Evolutionary conservation across 2,329 filamentous ascomycete genomes (phyloP), one percentile per base, ranked within the genome.

Genomic region (Aspergillus pseudoterreus): DNA sequence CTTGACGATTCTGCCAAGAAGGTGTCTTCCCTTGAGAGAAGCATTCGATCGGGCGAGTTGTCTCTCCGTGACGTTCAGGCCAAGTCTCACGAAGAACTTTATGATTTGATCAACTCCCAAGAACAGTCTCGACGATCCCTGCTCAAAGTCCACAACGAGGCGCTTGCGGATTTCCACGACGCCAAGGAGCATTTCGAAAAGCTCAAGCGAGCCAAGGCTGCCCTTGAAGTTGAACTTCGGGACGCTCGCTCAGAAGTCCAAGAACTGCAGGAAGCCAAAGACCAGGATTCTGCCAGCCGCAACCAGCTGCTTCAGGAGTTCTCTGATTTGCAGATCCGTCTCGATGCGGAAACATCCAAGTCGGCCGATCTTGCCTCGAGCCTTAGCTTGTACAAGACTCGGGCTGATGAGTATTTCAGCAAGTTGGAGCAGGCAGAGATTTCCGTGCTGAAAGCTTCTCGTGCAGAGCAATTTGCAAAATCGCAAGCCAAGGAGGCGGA

Each of bases 361-460:
- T 79, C 92, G 24, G 82, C 86, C 24, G 92, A 99, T 69, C 85
- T 96, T 42, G 85, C 84, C 6, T 87, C 90, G 3, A 95, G 88
- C 68, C 80, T 97, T 39, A 86, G 84, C 54, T 75, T 96, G 55
- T 99, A 97, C 79, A 96, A 95, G 80, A 85, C 83, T 57, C 85
- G 92, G 41, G 88, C 92, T 4, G 91, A 97, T 65, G 92, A 97
- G 68, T 97, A 99, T 72, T 99, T 96, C 73, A 88, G 85, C 76
- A 96, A 96, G 73, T 83, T 99, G 17, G 92, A 99, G 71, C 92
- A 97, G 67, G 94, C 94, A 14, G 92, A 99, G 70, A 95, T 97
- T 59, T 86, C 92, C 0, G 92, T 97, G 15, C 82, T 99, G 57
- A 96, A 96, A 70, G 92, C 92, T 14, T 87, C 82, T 54, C 84